Conservation (phyloP, 2,329 filamentous ascomycete genomes). For the Aspergillus transmontanensis region DNA sequence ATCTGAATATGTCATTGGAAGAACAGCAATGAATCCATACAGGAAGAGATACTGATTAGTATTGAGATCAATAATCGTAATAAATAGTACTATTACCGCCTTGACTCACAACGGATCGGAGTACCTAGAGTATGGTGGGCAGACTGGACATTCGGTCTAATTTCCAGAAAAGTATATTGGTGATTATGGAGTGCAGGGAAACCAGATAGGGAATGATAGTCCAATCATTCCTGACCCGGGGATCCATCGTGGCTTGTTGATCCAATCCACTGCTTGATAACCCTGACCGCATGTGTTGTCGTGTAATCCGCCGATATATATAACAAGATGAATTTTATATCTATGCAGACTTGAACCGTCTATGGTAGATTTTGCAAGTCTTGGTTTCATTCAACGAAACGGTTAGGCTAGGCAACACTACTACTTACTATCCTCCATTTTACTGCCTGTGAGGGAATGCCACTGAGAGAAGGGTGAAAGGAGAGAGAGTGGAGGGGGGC, state of each 20-base stretch:
- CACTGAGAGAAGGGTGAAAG: not conserved
- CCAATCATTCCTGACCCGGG: slow-evolving; percentile 6
- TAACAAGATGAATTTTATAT: not conserved
- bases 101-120: not conserved
- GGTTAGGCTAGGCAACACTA: not conserved
- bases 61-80: not conserved
- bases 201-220: slow-evolving; percentile 1
- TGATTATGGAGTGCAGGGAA: not conserved
- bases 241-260: slow-evolving; percentile 22
- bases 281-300: not conserved
- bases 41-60: not conserved
- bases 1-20: not conserved
- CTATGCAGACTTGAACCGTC: not conserved
- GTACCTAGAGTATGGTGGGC: not conserved
- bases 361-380: not conserved
- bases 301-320: not conserved
- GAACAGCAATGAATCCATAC: not conserved
- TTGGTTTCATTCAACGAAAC: not conserved
- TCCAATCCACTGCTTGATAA: slow-evolving; percentile 12
- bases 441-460: not conserved
- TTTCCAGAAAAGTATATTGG: slow-evolving; percentile 1
- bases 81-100: not conserved
- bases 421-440: not conserved
- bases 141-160: not conserved
- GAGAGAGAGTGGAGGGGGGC: too few species aligned